A percentile compares a stretch with the other conserved stretches of the same genome.
phyloP scores from a whole-genome alignment of 2,329 filamentous ascomycete species.

The Dendrostoma leiphaemia region DNA sequence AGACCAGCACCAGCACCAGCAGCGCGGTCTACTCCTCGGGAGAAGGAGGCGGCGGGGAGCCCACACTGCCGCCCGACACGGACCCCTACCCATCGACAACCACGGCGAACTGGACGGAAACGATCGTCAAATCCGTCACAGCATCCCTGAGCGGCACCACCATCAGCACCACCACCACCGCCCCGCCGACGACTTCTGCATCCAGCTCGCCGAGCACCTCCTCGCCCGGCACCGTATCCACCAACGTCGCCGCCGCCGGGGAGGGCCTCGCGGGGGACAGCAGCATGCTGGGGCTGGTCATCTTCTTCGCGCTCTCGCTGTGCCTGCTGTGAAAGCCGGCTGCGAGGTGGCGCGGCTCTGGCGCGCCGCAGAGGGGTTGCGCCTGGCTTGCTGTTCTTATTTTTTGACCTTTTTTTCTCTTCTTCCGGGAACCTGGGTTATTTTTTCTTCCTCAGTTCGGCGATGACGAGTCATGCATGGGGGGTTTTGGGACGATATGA shows the following conservation, averaged over 20 bases:
- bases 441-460: neutral
- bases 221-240: neutral
- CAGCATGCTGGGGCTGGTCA: constrained; percentile 19
- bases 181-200: neutral
- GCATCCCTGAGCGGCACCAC: neutral
- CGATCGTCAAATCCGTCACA: neutral
- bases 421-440: neutral
- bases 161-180: neutral
- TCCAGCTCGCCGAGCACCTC: neutral
- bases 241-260: neutral
- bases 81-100: neutral
- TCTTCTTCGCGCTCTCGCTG: constrained; percentile 18
- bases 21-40: neutral
- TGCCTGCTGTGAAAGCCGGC: constrained; percentile 17
- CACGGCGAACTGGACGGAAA: neutral
- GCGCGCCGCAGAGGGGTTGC: too few relatives aligned
- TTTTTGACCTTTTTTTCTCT: neutral
- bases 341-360: too few relatives aligned
- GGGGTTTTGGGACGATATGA: constrained; percentile 3
- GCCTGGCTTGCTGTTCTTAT: neutral
- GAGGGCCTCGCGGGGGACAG: constrained; percentile 15
- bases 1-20: neutral
- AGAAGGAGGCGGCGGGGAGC: too few relatives aligned
- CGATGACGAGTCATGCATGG: too few relatives aligned
- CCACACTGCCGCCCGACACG: neutral